Base-by-base conservation (phyloP, 345 rosid genomes). In the Citrus australasica region DNA sequence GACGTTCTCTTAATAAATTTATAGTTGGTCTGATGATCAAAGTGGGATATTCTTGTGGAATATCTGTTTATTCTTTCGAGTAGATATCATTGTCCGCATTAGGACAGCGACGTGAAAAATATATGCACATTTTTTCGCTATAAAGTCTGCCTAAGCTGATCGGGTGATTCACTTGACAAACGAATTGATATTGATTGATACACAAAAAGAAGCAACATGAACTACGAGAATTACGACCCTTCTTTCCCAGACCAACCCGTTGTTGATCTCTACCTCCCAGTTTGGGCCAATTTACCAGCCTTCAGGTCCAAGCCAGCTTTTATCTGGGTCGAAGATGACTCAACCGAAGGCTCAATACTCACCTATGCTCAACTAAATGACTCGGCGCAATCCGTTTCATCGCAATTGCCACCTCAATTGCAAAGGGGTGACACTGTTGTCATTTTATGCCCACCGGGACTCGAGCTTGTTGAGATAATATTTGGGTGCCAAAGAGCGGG, bases 401-500 rank as follows among this genome's bases (percentile, higher is more conserved):
- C 70, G 7, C 79, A 69, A 5, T 24, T 88, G 11, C 85, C 83
- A 19, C 32, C n/a, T 28, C 74, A 48, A 0, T 56, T 84, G 4
- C 83, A 38, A 11, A 82, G 89, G 83, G 81, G 90, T 14, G 90
- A 88, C 62, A 80, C 85, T 1, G 84, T 87, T 33, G 70, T 86
- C 71, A 64, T 91, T 73, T 77, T 88, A 19, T 86, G 89, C 82
- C 78, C 92, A 2, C 92, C 90, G 0, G 91, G 93, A 35, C 83
- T 88, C 3, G 87, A 84, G 67, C 87, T 87, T 2, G 87, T 88
- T 48, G 87, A 86, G 83, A 25, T 87, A 78, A 79, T 89, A 59
- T 84, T 89, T 33, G 90, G 88, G 10, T 89, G 92, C 78, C 92
- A 89, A 80, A 72, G 95, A 82, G 87, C 92, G 33, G 92, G 92